Conservation (phyloP, 352 stramenopile genomes). For the Lagenidium giganteum region DNA sequence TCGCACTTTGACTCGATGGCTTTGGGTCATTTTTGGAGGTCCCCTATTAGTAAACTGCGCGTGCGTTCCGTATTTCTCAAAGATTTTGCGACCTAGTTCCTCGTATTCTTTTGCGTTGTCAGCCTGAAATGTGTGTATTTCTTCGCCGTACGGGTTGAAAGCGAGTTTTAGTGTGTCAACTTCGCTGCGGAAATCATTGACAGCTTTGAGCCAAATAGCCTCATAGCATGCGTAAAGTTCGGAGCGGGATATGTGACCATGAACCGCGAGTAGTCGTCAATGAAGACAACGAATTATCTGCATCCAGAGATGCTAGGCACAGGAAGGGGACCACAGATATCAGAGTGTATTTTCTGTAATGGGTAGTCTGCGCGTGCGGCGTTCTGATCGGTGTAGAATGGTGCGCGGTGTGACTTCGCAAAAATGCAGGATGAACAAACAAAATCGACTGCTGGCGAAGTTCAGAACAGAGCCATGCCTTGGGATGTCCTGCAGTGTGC, state of each 20-base stretch:
- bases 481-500: conserved; percentile 2
- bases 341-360: conserved; percentile 7
- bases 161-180: conserved; percentile 1
- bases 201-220: conserved; percentile 1
- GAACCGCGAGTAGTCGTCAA: conserved; percentile 7
- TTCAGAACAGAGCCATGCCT: not conserved
- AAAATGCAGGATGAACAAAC: conserved; percentile 14
- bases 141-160: not conserved
- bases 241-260: conserved; percentile 1
- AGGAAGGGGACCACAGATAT: conserved; percentile 6
- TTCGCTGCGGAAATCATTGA: conserved; percentile 5
- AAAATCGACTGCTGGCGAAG: conserved; percentile 2
- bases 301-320: conserved; percentile 3
- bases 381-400: conserved; percentile 15
- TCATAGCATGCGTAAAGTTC: conserved; percentile 7
- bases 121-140: conserved; percentile 3
- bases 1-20: no score
- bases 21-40: no score
- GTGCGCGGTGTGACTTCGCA: conserved; percentile 18
- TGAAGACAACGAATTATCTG: conserved; percentile 9
- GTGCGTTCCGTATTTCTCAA: conserved; percentile 4
- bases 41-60: conserved; percentile 6
- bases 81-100: conserved; percentile 6
- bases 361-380: conserved; percentile 13
- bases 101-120: conserved; percentile 10